Evolutionary conservation across 2,329 filamentous ascomycete species (phyloP).

Genomic region (Penicillium sp.): DNA sequence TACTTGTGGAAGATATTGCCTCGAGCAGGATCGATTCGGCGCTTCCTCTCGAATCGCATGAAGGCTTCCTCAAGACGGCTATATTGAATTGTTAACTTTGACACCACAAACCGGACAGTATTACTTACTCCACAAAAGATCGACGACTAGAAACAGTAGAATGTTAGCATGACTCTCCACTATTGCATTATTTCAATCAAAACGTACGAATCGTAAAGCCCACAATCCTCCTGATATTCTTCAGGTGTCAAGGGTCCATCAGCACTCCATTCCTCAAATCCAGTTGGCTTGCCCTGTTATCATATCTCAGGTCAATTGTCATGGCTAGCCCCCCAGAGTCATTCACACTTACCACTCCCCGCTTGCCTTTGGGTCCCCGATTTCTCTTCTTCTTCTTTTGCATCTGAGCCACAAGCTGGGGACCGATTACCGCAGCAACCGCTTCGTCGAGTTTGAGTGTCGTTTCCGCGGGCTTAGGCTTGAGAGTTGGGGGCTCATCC

Average conservation of each 20-base stretch:
- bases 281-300: constrained; percentile 53
- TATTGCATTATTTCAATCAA: neutral
- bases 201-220: constrained; percentile 66
- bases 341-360: constrained; percentile 26
- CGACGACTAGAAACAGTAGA: constrained; percentile 25
- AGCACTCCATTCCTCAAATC: constrained; percentile 78
- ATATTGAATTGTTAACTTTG: constrained; percentile 12
- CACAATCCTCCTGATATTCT: constrained; percentile 65
- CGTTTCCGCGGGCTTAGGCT: no score
- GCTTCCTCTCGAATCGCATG: constrained; percentile 73
- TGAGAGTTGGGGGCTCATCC: neutral
- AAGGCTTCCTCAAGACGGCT: constrained; percentile 85
- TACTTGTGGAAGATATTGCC: constrained; percentile 73
- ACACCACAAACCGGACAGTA: neutral
- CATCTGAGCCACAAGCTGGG: neutral
- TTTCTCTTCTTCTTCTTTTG: constrained; percentile 34
- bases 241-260: constrained; percentile 75
- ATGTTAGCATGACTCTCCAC: neutral
- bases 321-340: neutral
- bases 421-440: neutral
- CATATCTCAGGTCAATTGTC: neutral
- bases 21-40: constrained; percentile 68
- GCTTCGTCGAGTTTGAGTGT: neutral
- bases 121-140: constrained; percentile 59
- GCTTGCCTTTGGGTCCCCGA: constrained; percentile 40